Evolutionary conservation across 108 stramenopile species (phyloP).

Genomic region (Aurantiochytrium sp.): DNA sequence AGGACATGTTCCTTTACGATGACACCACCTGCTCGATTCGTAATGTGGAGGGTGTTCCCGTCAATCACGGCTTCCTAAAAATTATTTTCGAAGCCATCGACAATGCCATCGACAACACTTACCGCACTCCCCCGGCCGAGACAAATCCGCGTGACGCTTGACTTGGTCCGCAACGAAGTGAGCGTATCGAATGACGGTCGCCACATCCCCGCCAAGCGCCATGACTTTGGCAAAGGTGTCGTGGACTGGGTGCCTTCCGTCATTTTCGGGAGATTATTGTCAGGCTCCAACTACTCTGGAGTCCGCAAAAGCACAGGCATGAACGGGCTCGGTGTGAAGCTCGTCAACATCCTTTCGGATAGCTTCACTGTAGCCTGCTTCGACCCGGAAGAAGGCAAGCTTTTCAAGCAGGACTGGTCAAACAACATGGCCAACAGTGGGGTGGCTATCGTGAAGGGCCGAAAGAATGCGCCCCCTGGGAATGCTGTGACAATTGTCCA

Average conservation of each 20-base stretch:
- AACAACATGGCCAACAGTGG: slow-evolving; percentile 59
- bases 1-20: not conserved
- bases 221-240: not conserved
- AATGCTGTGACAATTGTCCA: not conserved
- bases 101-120: not conserved
- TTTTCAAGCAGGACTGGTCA: slow-evolving; percentile 58
- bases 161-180: not conserved
- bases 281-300: slow-evolving; percentile 25
- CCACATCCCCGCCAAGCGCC: not conserved
- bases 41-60: not conserved
- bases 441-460: slow-evolving; percentile 24
- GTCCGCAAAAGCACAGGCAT: slow-evolving; percentile 62
- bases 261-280: slow-evolving; percentile 27
- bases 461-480: not conserved
- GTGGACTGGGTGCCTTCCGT: slow-evolving; percentile 15
- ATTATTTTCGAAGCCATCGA: not conserved
- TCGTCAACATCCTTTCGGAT: slow-evolving; percentile 75
- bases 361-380: slow-evolving; percentile 59
- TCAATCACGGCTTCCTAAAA: not conserved
- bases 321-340: slow-evolving; percentile 78
- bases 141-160: not conserved
- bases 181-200: not conserved
- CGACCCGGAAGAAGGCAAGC: slow-evolving; percentile 45
- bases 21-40: not conserved
- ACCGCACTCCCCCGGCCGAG: not conserved